phyloP scores from a whole-genome alignment of 805 yeast species.

The Yarrowia sp. region DNA sequence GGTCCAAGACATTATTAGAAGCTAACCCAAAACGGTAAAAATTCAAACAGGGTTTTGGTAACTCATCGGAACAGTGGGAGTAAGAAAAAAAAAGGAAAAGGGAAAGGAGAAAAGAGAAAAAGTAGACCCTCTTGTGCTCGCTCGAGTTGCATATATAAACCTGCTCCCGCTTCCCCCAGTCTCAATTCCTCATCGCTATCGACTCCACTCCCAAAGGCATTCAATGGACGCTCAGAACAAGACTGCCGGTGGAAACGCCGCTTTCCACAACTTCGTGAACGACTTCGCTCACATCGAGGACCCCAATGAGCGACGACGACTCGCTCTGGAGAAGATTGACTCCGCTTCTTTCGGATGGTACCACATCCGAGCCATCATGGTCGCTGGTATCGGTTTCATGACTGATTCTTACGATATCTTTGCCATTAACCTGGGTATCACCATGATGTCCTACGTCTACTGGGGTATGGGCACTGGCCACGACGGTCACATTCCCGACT shows the following conservation, averaged over 20 bases:
- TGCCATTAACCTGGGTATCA: conserved; percentile 81
- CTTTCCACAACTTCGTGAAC: conserved; percentile 62
- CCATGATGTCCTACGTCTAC: conserved; percentile 79
- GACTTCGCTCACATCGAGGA: conserved; percentile 64
- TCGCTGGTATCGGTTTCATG: conserved; percentile 93
- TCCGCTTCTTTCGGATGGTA: conserved; percentile 66
- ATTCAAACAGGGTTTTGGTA: conserved; percentile 5
- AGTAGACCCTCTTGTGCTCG: background rate
- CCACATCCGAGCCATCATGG: conserved; percentile 67
- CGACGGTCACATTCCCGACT: conserved; percentile 62
- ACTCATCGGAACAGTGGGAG: conserved; percentile 9
- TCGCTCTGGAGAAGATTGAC: conserved; percentile 66
- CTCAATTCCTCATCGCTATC: conserved; percentile 19
- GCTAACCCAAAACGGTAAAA: conserved; percentile 35
- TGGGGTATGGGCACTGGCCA: conserved; percentile 60
- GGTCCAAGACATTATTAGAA: conserved; percentile 25
- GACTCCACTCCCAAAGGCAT: conserved; percentile 13
- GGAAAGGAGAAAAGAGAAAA: background rate
- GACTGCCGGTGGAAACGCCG: conserved; percentile 60
- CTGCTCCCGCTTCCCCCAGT: background rate
- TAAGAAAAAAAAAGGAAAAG: background rate
- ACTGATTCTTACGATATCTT: conserved; percentile 94
- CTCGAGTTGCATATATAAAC: conserved; percentile 35
- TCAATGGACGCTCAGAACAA: conserved; percentile 33
- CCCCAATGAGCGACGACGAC: conserved; percentile 65